These are phyloP conservation scores for Aspergillus spinulosporus DNA, from an alignment of 2,329 filamentous ascomycete species.

Conservation along the genomic window DNA sequence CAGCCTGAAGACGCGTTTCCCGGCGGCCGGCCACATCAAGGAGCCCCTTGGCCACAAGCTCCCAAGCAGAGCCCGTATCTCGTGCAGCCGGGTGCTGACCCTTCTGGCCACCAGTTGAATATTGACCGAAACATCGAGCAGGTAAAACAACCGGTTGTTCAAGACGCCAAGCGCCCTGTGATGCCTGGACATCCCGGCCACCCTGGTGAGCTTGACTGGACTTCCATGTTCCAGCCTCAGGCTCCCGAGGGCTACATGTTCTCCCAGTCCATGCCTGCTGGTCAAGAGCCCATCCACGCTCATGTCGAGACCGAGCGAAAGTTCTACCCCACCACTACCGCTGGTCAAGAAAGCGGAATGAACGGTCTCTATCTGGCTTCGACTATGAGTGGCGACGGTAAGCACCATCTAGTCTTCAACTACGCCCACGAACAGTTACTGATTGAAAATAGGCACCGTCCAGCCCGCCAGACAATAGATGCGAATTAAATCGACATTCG, in stretches of 20 bases:
- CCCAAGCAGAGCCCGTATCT: constrained; percentile 48
- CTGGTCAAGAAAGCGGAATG: constrained; percentile 45
- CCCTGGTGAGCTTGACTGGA: constrained; percentile 65
- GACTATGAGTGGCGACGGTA: constrained; percentile 51
- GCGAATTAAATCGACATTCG: constrained; percentile 23
- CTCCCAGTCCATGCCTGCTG: constrained; percentile 66
- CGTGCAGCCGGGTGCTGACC: constrained; percentile 44
- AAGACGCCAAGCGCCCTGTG: constrained; percentile 48
- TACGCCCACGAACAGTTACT: background rate
- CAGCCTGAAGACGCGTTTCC: constrained; percentile 38
- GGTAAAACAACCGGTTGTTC: constrained; percentile 42
- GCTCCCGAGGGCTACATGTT: constrained; percentile 66
- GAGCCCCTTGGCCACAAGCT: constrained; percentile 45
- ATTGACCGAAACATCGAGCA: constrained; percentile 47
- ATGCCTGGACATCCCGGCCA: constrained; percentile 65
- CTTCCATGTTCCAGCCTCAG: constrained; percentile 75
- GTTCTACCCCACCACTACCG: constrained; percentile 52
- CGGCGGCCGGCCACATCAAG: constrained; percentile 40
- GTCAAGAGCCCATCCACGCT: constrained; percentile 68
- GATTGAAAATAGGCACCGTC: constrained; percentile 50
- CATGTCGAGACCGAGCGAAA: constrained; percentile 59
- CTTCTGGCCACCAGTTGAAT: constrained; percentile 44
- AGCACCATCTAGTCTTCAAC: constrained; percentile 11
- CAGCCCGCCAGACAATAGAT: constrained; percentile 56
- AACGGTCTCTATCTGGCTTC: constrained; percentile 51